Percentiles rank a stretch among this genome's conserved stretches.
These are phyloP conservation scores for Dendrobium chrysotoxum DNA, from an alignment of 106 monocot species.

Conservation along the genomic window DNA sequence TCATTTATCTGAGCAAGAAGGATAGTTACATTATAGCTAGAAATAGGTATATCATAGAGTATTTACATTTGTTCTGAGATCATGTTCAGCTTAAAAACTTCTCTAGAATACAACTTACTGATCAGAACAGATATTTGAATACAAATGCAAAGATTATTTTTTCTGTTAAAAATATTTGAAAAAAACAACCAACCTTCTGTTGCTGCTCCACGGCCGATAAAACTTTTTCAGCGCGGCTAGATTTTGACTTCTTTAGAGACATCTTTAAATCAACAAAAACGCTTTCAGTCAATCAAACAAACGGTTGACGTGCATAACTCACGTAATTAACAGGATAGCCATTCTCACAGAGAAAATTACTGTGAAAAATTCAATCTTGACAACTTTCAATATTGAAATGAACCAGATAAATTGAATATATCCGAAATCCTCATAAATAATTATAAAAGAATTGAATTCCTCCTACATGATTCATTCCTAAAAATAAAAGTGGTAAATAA, in stretches of 20 bases:
- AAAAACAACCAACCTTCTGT: conserved; percentile 20
- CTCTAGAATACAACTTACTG: no score
- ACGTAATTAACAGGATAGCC: background rate
- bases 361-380: background rate
- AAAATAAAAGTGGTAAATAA: background rate
- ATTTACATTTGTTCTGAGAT: background rate
- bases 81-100: background rate
- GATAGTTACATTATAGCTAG: background rate
- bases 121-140: background rate
- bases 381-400: background rate
- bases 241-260: conserved; percentile 24
- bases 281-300: conserved; percentile 4
- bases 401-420: background rate
- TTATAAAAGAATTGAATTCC: no score
- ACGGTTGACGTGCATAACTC: background rate
- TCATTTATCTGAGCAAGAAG: conserved; percentile 30
- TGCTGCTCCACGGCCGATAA: conserved; percentile 28
- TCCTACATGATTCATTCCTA: no score
- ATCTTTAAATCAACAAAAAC: conserved; percentile 5
- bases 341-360: background rate
- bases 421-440: no score
- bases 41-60: background rate
- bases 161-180: conserved; percentile 1
- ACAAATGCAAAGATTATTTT: no score
- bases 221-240: conserved; percentile 15